These are phyloP conservation scores for Paracorniculantispora psalliotae DNA, from an alignment of 2,329 filamentous ascomycete species.

Conservation along the genomic window DNA sequence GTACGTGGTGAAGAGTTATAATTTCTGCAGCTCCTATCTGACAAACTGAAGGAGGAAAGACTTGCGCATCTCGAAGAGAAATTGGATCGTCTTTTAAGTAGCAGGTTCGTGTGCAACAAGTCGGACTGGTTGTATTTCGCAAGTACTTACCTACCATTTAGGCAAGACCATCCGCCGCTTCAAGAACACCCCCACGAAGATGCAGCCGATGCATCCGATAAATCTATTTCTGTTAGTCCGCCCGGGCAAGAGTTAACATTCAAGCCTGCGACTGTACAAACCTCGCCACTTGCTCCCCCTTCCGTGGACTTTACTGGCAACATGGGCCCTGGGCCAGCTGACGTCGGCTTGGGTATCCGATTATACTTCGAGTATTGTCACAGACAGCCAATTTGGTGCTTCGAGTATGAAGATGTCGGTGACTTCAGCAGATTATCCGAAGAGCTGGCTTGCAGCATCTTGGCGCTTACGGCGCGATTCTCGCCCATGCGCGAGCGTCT, in stretches of 20 bases:
- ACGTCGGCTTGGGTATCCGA: constrained; percentile 30
- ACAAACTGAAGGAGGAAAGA: constrained; percentile 39
- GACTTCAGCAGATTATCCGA: constrained; percentile 31
- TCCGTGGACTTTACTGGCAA: constrained; percentile 14
- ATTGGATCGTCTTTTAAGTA: constrained; percentile 44
- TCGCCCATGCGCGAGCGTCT: constrained; percentile 29
- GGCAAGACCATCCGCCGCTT: constrained; percentile 14
- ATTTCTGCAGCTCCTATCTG: constrained; percentile 3
- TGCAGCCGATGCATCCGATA: constrained; percentile 26
- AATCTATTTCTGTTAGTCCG: constrained; percentile 29
- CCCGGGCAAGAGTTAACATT: constrained; percentile 20
- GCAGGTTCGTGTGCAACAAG: constrained; percentile 26
- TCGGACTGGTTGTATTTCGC: too few species aligned
- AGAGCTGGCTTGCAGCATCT: constrained; percentile 37
- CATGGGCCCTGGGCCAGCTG: constrained; percentile 26
- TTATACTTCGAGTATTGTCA: constrained; percentile 41
- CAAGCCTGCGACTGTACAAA: constrained; percentile 7
- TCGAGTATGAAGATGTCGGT: constrained; percentile 36
- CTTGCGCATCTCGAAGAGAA: constrained; percentile 48
- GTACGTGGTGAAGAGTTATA: constrained; percentile 28
- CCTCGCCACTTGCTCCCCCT: constrained; percentile 16
- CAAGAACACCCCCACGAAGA: constrained; percentile 29
- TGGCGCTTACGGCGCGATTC: constrained; percentile 36
- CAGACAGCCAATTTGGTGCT: constrained; percentile 41
- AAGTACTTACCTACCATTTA: too few species aligned